Evolutionary conservation across 495 filamentous ascomycete genomes (phyloP).

Genomic region (Talaromyces stipitatus): DNA sequence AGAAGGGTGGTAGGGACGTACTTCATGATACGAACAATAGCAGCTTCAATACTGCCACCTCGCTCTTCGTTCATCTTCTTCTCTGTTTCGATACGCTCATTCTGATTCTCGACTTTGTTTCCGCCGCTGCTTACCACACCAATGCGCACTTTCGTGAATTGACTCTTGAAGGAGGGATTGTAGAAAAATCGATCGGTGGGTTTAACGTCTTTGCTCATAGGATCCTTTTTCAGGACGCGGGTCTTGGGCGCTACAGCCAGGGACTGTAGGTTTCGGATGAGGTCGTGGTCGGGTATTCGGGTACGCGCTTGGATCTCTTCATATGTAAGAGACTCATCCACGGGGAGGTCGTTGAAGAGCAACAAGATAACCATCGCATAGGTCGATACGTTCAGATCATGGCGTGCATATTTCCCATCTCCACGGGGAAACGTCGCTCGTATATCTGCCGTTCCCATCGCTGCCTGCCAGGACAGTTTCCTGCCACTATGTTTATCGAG

Average conservation of each 20-base stretch:
- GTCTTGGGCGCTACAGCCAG: slow-evolving; percentile 82
- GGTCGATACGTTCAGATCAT: slow-evolving; percentile 88
- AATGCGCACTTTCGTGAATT: slow-evolving; percentile 79
- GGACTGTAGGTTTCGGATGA: slow-evolving; percentile 75
- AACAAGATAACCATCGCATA: slow-evolving; percentile 86
- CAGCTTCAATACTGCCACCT: slow-evolving; percentile 73
- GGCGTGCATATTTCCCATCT: slow-evolving; percentile 62
- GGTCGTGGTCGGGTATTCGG: slow-evolving; percentile 70
- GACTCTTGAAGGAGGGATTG: slow-evolving; percentile 77
- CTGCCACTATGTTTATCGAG: slow-evolving; percentile 78
- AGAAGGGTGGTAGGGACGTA: slow-evolving; percentile 33
- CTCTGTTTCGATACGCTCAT: slow-evolving; percentile 81
- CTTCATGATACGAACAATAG: slow-evolving; percentile 95
- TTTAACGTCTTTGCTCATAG: slow-evolving; percentile 75
- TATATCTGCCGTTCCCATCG: slow-evolving; percentile 82
- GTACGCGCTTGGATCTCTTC: slow-evolving; percentile 81
- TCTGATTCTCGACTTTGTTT: slow-evolving; percentile 78
- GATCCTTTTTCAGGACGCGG: slow-evolving; percentile 72
- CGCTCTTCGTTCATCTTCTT: slow-evolving; percentile 78
- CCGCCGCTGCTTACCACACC: slow-evolving; percentile 57
- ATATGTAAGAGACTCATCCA: slow-evolving; percentile 60
- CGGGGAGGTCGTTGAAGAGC: slow-evolving; percentile 74
- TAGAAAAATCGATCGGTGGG: slow-evolving; percentile 74
- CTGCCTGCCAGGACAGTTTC: slow-evolving; percentile 74
- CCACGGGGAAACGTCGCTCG: slow-evolving; percentile 70